Evolutionary conservation across 208 protist species (phyloP), one percentile per base, ranked within the genome.

Genomic region (Acanthamoeba divionensis): DNA sequence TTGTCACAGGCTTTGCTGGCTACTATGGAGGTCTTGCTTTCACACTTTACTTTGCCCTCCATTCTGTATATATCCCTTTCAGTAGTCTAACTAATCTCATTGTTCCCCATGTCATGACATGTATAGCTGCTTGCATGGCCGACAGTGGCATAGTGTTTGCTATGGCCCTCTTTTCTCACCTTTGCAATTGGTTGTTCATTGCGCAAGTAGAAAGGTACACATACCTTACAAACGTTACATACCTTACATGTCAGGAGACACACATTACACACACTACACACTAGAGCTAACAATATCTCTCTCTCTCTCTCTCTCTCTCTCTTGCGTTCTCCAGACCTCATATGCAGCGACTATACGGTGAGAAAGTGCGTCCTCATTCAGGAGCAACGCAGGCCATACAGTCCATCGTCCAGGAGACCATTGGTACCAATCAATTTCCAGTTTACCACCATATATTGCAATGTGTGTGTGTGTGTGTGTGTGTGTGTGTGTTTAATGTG

Each of bases 1-100:
- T 93, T 10, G 94, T 96, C 3, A 95, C 97, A 13, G 97, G 97
- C 15, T 97, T 97, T 90, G 94, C 96, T 6, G 96, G 93, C 29
- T 97, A 96, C 71, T 98, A 98, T 89, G 97, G 97, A 44, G 33
- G 66, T 77, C 3, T 24, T 36, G 4, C 62, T 7, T 21, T 24
- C 9, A 29, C 15, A 26, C 60, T 67, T 36, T 67, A 26, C 13
- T 10, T 0, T 36, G 52, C 18, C 52, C 15, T n/a, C 18, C 15
- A 57, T 57, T 13, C 13, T 57, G 52, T 57, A 13, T n/a, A 57
- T 57, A 18, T 41, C 38, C 31, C 36, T 44, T 5, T 6, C 26
- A 21, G 26, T 36, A 24, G 41, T 73, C 24, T 8, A 50, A 24
- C 33, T 31, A 4, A 5, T 9, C 65, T 73, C 10, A 50, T 4